Evolutionary conservation across 2,329 filamentous ascomycete genomes (phyloP), one percentile per base, ranked within the genome.

Genomic region (Neurospora crassa): DNA sequence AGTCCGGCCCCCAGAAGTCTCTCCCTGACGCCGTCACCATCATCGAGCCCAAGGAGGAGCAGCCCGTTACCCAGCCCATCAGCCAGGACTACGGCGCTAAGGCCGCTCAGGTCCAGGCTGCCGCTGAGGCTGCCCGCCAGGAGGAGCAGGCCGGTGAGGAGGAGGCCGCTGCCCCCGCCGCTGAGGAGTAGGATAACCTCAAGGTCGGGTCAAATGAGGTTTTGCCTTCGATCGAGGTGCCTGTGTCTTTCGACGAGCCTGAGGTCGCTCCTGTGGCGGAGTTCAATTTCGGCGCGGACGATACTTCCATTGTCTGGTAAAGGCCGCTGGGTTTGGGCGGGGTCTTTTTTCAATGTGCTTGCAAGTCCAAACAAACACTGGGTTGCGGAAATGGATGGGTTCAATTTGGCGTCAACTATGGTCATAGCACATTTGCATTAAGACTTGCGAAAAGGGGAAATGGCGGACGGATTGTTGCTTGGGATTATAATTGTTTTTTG

Each of bases 21-120:
- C 93, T 99, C 77, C 96, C 96, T 79, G 96, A 99, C 85, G 93
- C 94, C 83, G 96, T 99, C 84, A 98, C 95, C 84, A 96, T 99
- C 86, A 97, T 98, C 85, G 96, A 99, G 89, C 96, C 96, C 86
- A 99, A 99, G 93, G 96, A 99, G 87, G 96, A 99, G 90, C 90
- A 94, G 83, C 90, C 91, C 80, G 91, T 98, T 77, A 89, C 97
- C 80, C 94, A 97, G 86, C 96, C 96, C 82, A 91, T 95, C 85
- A 95, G 91, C 86, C 94, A 97, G 87, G 96, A 99, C 88, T 99
- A 99, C 87, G 96, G 96, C 81, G 93, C 95, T 79, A 99, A 99
- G 92, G 87, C 87, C 74, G 86, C 86, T 74, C 84, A 86, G 80
- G 82, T 83, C 78, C 89, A 91, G 82, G 89, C 89, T 73, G 88